A percentile compares a stretch with the other conserved stretches of the same genome.
phyloP scores from a whole-genome alignment of 345 rosid species.

The Pistacia atlantica region DNA sequence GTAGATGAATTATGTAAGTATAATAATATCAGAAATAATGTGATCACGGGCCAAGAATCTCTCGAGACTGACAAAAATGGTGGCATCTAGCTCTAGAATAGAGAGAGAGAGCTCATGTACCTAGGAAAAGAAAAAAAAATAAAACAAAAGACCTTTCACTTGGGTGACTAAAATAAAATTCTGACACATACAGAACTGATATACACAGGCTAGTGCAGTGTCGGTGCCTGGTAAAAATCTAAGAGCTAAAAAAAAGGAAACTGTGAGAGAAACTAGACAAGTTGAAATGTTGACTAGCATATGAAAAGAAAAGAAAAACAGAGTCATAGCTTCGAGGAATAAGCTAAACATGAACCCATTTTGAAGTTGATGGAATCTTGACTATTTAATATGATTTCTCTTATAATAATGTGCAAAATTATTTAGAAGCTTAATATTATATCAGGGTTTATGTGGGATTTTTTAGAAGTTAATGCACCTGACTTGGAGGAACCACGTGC shows the following conservation, averaged over 20 bases:
- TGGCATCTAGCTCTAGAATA: constrained; percentile 33
- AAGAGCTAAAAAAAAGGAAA: constrained; percentile 21
- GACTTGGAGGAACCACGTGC: constrained; percentile 58
- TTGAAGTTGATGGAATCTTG: constrained; percentile 42
- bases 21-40: constrained; percentile 26
- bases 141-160: constrained; percentile 25
- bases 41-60: constrained; percentile 63
- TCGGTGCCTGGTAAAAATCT: constrained; percentile 31
- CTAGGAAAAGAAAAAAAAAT: constrained; percentile 28
- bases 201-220: constrained; percentile 28
- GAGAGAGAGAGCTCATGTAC: constrained; percentile 27
- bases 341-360: constrained; percentile 11
- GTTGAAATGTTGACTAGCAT: constrained; percentile 38
- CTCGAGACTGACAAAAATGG: constrained; percentile 36
- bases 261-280: constrained; percentile 33
- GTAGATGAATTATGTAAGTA: background rate
- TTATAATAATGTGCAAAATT: constrained; percentile 32
- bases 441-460: constrained; percentile 30
- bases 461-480: constrained; percentile 41
- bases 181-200: constrained; percentile 40
- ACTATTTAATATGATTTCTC: background rate
- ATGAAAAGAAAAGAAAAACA: background rate
- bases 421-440: constrained; percentile 27
- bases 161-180: constrained; percentile 19
- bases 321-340: constrained; percentile 32